Conservation (phyloP, 148 eudicot species). For the Chenopodium suecicum region DNA sequence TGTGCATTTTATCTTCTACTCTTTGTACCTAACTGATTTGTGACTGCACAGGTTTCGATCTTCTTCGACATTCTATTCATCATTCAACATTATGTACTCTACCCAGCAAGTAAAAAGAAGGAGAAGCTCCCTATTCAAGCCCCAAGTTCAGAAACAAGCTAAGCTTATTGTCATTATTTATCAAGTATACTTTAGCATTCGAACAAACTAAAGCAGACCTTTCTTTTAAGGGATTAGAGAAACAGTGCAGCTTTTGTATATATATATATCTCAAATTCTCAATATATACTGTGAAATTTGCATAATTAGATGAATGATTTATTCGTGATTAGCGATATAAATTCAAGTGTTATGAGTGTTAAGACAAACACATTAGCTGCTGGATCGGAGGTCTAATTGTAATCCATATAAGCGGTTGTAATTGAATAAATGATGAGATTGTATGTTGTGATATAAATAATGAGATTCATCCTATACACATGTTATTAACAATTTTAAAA, state of each 20-base stretch:
- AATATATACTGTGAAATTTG: no score
- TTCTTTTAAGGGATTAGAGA: neutral
- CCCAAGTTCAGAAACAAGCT: neutral
- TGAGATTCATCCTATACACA: no score
- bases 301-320: no score
- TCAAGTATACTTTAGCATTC: no score
- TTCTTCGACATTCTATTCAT: constrained; percentile 82
- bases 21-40: neutral
- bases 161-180: neutral
- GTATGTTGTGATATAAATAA: no score
- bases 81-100: constrained; percentile 79
- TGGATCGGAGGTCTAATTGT: no score
- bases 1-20: neutral
- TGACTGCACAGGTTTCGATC: constrained; percentile 59
- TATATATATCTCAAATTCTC: neutral
- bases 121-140: constrained; percentile 20
- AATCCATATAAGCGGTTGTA: no score
- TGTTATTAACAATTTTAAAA: no score
- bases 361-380: no score
- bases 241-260: neutral
- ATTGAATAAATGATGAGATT: no score
- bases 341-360: no score
- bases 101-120: constrained; percentile 47
- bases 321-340: no score
- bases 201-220: neutral